Evolutionary conservation across 305 asterid genomes (phyloP).

Genomic region (Fraxinus latifolia): DNA sequence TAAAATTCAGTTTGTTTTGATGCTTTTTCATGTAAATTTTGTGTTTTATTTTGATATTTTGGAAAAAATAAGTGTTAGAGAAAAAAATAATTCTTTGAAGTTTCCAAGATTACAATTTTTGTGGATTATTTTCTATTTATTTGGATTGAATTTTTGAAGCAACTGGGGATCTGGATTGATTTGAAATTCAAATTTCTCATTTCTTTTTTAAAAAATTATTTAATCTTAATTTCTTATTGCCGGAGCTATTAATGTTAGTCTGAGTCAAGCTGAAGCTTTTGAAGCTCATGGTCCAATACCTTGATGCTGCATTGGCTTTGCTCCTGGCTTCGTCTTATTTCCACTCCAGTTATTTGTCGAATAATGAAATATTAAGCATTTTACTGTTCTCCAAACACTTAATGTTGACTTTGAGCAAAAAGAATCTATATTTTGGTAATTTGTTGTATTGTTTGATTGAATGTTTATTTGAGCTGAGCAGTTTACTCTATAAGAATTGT

Average conservation of each 20-base stretch:
- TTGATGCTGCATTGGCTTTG: background rate
- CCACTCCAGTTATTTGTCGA: background rate
- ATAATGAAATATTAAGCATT: constrained; percentile 1
- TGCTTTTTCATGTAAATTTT: background rate
- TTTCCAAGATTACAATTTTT: background rate
- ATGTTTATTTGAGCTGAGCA: background rate
- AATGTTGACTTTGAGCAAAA: background rate
- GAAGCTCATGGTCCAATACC: constrained; percentile 20
- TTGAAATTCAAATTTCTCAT: background rate
- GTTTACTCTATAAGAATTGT: background rate
- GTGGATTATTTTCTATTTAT: background rate
- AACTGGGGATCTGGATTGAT: background rate
- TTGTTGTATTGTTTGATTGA: background rate
- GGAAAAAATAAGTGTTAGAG: background rate
- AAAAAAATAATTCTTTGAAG: background rate
- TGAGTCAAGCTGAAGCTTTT: constrained; percentile 13
- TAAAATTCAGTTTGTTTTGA: background rate
- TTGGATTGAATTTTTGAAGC: background rate
- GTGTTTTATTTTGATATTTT: background rate
- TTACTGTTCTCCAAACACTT: background rate
- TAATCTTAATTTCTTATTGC: constrained; percentile 7
- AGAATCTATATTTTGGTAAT: background rate
- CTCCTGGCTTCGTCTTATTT: background rate
- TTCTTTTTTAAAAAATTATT: background rate
- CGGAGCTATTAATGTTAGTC: constrained; percentile 4